These are phyloP conservation scores for Silene vulgaris DNA, from an alignment of 179 eudicot species.

Conservation along the genomic window DNA sequence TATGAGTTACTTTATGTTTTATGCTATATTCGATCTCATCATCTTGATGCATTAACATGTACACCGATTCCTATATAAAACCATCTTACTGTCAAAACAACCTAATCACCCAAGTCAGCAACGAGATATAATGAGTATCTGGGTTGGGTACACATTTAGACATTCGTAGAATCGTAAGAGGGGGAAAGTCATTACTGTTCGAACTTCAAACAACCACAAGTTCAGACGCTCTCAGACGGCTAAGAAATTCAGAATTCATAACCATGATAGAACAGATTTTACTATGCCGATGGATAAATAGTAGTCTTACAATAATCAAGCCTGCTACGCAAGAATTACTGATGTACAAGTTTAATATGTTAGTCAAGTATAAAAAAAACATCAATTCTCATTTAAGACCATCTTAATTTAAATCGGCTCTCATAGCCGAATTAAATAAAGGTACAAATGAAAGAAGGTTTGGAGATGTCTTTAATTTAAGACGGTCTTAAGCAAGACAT, in stretches of 20 bases:
- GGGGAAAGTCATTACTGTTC: not conserved
- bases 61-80: too few relatives aligned
- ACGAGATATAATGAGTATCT: too few relatives aligned
- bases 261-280: not conserved
- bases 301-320: not conserved
- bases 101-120: too few relatives aligned
- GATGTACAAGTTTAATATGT: not conserved
- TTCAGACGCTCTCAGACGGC: not conserved
- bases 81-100: too few relatives aligned
- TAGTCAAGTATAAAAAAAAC: not conserved
- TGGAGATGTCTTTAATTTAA: not conserved
- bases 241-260: not conserved
- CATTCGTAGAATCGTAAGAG: not conserved
- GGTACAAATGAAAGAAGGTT: too few relatives aligned
- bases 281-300: not conserved
- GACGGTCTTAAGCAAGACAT: too few relatives aligned
- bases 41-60: too few relatives aligned
- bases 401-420: too few relatives aligned
- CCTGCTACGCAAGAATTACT: not conserved
- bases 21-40: too few relatives aligned
- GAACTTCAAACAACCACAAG: too few relatives aligned
- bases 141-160: not conserved
- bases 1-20: too few relatives aligned
- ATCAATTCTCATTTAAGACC: not conserved
- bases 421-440: too few relatives aligned